Evolutionary conservation across 306 rosid genomes (phyloP).

Genomic region (Crataegus laevigata): DNA sequence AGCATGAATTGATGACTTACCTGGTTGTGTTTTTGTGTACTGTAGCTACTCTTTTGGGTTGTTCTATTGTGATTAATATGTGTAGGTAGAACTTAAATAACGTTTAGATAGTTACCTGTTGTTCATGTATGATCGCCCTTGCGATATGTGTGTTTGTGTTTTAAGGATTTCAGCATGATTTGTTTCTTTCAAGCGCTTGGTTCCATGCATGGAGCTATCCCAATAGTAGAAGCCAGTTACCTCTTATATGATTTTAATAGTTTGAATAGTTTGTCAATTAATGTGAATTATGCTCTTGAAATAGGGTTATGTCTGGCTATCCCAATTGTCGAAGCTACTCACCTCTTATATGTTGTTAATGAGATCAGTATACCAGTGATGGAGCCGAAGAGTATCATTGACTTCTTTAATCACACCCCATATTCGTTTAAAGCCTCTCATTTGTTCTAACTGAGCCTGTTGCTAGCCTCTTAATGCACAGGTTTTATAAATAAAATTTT

Average conservation of each 20-base stretch:
- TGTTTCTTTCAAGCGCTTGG: background rate
- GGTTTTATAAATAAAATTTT: background rate
- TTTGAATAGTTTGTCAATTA: background rate
- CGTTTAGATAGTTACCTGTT: background rate
- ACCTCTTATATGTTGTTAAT: background rate
- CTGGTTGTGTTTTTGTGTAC: conserved; percentile 6
- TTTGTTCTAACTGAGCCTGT: background rate
- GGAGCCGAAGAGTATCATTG: background rate
- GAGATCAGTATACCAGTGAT: background rate
- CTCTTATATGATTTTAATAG: background rate
- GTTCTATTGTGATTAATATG: background rate
- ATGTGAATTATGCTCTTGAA: background rate
- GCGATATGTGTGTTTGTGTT: background rate
- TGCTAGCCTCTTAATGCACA: background rate
- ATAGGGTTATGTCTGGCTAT: background rate
- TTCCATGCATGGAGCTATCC: background rate
- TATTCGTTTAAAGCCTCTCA: background rate
- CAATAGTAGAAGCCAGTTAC: background rate
- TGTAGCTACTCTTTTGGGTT: background rate
- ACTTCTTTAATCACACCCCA: background rate
- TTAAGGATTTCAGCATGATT: background rate
- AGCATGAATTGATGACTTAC: background rate
- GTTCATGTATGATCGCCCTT: background rate
- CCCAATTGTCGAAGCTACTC: background rate
- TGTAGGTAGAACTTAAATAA: background rate